A percentile compares a stretch with the other conserved stretches of the same genome.
phyloP scores from a whole-genome alignment of 140 eudicot genomes.

The Ambrosia hybrid region DNA sequence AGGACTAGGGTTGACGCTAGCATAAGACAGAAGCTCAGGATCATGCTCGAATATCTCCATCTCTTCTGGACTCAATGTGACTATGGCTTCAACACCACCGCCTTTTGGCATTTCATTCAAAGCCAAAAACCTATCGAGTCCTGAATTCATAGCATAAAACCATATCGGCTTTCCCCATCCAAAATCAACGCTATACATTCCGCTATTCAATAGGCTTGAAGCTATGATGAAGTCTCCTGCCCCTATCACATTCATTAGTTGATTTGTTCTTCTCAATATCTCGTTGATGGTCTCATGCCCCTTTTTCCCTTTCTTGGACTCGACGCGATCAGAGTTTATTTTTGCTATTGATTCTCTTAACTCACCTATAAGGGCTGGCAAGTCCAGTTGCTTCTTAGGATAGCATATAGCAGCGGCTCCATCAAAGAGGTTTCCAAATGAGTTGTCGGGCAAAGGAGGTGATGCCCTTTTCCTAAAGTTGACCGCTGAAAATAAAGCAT shows the following conservation, averaged over 20 bases:
- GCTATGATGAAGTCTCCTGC: constrained; percentile 6
- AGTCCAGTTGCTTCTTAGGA: neutral
- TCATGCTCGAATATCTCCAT: constrained; percentile 34
- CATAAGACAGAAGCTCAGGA: neutral
- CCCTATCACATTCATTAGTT: neutral
- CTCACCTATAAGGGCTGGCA: constrained; percentile 2
- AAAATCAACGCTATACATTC: constrained; percentile 30
- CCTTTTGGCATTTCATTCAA: constrained; percentile 24
- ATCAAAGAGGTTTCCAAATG: neutral
- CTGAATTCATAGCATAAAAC: constrained; percentile 18
- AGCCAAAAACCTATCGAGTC: neutral
- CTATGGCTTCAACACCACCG: constrained; percentile 23
- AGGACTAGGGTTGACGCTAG: too few relatives aligned
- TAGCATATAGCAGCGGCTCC: neutral
- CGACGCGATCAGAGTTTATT: constrained; percentile 9
- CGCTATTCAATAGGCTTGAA: constrained; percentile 28
- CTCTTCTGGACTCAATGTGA: neutral
- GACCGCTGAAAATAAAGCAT: constrained; percentile 3
- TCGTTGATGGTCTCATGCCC: neutral
- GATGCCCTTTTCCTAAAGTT: constrained; percentile 21
- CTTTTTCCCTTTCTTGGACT: constrained; percentile 8
- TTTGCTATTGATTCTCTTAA: constrained; percentile 16
- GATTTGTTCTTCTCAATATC: neutral
- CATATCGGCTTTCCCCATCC: constrained; percentile 53
- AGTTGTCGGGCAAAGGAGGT: constrained; percentile 2